phyloP scores from a whole-genome alignment of 2,329 filamentous ascomycete genomes.

The Xylariaceae sp. region DNA sequence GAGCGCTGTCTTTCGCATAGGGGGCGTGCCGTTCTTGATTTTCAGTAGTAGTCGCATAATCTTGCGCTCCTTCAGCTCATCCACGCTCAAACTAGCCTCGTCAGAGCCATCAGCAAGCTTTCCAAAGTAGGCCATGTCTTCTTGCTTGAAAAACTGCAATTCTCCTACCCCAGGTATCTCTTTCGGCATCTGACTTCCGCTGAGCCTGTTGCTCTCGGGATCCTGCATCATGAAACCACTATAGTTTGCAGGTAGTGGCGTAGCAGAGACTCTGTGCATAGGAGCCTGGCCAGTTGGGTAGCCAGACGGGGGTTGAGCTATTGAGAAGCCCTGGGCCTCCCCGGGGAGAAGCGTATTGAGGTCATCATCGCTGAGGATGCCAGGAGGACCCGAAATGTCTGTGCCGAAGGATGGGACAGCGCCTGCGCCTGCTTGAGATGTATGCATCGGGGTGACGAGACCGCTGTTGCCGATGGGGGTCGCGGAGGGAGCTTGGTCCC shows the following conservation, averaged over 20 bases:
- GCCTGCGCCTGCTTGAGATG: slow-evolving; percentile 54
- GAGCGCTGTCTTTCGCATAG: slow-evolving; percentile 96
- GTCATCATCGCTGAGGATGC: slow-evolving; percentile 86
- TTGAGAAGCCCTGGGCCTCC: slow-evolving; percentile 86
- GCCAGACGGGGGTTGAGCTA: slow-evolving; percentile 83
- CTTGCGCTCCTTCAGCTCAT: slow-evolving; percentile 95
- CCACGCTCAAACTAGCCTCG: slow-evolving; percentile 86
- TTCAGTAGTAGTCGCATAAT: slow-evolving; percentile 96
- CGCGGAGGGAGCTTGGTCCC: slow-evolving; percentile 84
- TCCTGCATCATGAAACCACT: slow-evolving; percentile 96
- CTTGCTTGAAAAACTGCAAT: slow-evolving; percentile 95
- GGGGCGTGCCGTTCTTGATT: slow-evolving; percentile 98
- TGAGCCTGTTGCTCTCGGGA: slow-evolving; percentile 73
- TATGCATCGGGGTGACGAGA: slow-evolving; percentile 74
- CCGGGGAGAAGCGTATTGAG: slow-evolving; percentile 86
- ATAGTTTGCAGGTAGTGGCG: slow-evolving; percentile 65
- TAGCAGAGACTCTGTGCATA: slow-evolving; percentile 69
- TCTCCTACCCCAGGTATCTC: slow-evolving; percentile 96
- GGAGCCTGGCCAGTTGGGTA: slow-evolving; percentile 81
- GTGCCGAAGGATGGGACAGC: slow-evolving; percentile 67
- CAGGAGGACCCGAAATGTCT: slow-evolving; percentile 75
- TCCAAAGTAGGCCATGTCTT: slow-evolving; percentile 98
- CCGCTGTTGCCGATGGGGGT: slow-evolving; percentile 71
- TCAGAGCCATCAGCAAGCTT: slow-evolving; percentile 94
- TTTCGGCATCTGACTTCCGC: slow-evolving; percentile 87